Conservation (phyloP, 2,329 filamentous ascomycete genomes). For the Thelonectria discophora region DNA sequence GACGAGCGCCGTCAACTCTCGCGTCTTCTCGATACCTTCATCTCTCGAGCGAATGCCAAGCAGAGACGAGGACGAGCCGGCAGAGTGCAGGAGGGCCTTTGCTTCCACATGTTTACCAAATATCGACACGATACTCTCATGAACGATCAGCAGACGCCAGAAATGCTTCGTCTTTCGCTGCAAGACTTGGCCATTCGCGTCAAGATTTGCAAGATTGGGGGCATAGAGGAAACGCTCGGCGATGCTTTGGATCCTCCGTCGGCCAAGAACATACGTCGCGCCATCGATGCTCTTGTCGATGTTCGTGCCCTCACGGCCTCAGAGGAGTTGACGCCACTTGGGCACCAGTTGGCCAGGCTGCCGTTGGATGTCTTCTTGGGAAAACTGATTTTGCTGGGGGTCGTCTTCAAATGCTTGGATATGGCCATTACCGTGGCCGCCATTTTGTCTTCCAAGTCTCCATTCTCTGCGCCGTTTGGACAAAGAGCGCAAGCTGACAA, state of each 20-base stretch:
- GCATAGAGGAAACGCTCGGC: slow-evolving; percentile 88
- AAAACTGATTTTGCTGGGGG: slow-evolving; percentile 88
- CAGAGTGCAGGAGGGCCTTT: slow-evolving; percentile 92
- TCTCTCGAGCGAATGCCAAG: slow-evolving; percentile 94
- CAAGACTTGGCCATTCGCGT: slow-evolving; percentile 96
- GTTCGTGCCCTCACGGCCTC: slow-evolving; percentile 83
- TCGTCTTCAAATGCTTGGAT: slow-evolving; percentile 90
- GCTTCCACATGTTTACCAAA: slow-evolving; percentile 95
- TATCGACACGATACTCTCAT: slow-evolving; percentile 86
- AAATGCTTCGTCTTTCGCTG: slow-evolving; percentile 92
- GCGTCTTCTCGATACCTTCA: slow-evolving; percentile 90
- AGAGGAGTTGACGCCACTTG: slow-evolving; percentile 88
- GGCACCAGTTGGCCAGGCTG: slow-evolving; percentile 84
- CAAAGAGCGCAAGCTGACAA: slow-evolving; percentile 84
- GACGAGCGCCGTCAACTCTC: slow-evolving; percentile 94
- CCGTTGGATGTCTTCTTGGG: slow-evolving; percentile 94
- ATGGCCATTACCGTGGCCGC: slow-evolving; percentile 91
- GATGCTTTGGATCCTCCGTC: slow-evolving; percentile 91
- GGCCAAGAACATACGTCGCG: slow-evolving; percentile 89
- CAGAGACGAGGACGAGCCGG: slow-evolving; percentile 93
- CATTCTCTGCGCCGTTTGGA: slow-evolving; percentile 87
- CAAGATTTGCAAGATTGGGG: slow-evolving; percentile 95
- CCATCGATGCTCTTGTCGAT: slow-evolving; percentile 91
- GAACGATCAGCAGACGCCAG: slow-evolving; percentile 92
- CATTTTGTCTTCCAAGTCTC: slow-evolving; percentile 92